These are phyloP conservation scores for Yamadazyma sp. DNA, from an alignment of 1,139 yeast species.

Conservation along the genomic window DNA sequence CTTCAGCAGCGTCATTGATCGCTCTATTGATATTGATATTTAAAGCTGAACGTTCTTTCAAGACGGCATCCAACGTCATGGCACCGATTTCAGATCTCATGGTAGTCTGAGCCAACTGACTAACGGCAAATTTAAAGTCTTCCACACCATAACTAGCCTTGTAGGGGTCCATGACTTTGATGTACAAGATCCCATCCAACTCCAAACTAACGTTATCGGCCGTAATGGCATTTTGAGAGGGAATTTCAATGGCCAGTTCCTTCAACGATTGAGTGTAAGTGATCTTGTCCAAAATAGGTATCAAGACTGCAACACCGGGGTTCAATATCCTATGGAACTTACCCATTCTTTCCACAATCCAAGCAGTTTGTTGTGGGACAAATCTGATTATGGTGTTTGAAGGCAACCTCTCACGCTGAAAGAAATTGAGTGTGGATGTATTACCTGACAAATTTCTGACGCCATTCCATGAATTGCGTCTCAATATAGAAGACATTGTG, in stretches of 20 bases:
- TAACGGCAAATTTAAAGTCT: conserved; percentile 81
- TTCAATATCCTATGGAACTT: conserved; percentile 71
- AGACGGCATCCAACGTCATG: conserved; percentile 72
- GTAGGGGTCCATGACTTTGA: conserved; percentile 76
- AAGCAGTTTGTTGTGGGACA: conserved; percentile 89
- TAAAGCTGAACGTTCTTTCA: conserved; percentile 71
- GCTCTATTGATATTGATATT: conserved; percentile 75
- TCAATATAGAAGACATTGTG: too few relatives aligned
- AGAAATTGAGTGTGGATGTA: conserved; percentile 46
- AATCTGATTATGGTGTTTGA: conserved; percentile 72
- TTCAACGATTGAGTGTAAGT: conserved; percentile 80
- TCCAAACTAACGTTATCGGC: conserved; percentile 83
- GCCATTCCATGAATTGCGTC: not conserved
- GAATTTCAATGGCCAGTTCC: conserved; percentile 82
- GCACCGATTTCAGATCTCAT: conserved; percentile 90
- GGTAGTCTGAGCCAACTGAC: conserved; percentile 86
- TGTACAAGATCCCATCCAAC: conserved; percentile 80
- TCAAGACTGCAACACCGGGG: conserved; percentile 74
- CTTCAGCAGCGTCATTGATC: conserved; percentile 80
- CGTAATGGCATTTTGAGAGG: conserved; percentile 82
- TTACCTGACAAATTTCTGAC: not conserved
- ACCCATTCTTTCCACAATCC: conserved; percentile 93
- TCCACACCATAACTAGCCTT: conserved; percentile 89
- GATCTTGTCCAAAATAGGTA: conserved; percentile 74
- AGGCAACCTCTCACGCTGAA: conserved; percentile 68